These are phyloP conservation scores for Myxozyma mucilagina DNA, from an alignment of 805 yeast genomes.

Conservation along the genomic window DNA sequence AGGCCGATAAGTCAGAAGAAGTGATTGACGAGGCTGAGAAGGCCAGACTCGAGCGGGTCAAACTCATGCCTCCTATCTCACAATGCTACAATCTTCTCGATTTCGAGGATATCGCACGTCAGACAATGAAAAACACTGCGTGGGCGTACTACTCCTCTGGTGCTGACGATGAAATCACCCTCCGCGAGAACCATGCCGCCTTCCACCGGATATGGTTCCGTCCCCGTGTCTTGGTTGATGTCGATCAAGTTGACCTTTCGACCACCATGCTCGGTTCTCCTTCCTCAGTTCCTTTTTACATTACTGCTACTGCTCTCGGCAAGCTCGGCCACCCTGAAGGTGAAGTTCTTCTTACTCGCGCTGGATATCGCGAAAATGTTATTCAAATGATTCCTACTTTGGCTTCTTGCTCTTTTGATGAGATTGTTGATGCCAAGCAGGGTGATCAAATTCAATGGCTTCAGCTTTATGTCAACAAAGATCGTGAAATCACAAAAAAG, in stretches of 20 bases:
- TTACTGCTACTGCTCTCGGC: slow-evolving; percentile 90
- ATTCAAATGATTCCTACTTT: slow-evolving; percentile 92
- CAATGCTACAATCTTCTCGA: slow-evolving; percentile 77
- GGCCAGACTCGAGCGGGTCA: slow-evolving; percentile 46
- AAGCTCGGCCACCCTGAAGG: slow-evolving; percentile 93
- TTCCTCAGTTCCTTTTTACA: slow-evolving; percentile 76
- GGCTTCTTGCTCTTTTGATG: slow-evolving; percentile 86
- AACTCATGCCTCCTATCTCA: slow-evolving; percentile 65
- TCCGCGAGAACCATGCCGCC: slow-evolving; percentile 88
- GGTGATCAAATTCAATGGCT: slow-evolving; percentile 81
- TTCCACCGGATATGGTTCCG: slow-evolving; percentile 85
- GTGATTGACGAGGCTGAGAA: slow-evolving; percentile 46
- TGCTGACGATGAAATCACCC: slow-evolving; percentile 86
- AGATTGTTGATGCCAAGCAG: slow-evolving; percentile 68
- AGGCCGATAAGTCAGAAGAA: slow-evolving; percentile 25
- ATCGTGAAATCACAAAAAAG: slow-evolving; percentile 61
- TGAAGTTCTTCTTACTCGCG: slow-evolving; percentile 79
- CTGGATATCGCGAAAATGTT: slow-evolving; percentile 68
- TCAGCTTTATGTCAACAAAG: slow-evolving; percentile 80
- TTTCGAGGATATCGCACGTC: slow-evolving; percentile 82
- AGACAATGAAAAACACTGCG: slow-evolving; percentile 72
- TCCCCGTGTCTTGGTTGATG: slow-evolving; percentile 82
- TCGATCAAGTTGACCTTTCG: slow-evolving; percentile 64
- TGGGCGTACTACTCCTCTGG: slow-evolving; percentile 95
- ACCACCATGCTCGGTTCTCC: slow-evolving; percentile 75